Percentiles rank a stretch among this genome's conserved stretches.
Evolutionary conservation across 768 basidiomycete genomes (phyloP).

Genomic region (Lepiota subincarnata): DNA sequence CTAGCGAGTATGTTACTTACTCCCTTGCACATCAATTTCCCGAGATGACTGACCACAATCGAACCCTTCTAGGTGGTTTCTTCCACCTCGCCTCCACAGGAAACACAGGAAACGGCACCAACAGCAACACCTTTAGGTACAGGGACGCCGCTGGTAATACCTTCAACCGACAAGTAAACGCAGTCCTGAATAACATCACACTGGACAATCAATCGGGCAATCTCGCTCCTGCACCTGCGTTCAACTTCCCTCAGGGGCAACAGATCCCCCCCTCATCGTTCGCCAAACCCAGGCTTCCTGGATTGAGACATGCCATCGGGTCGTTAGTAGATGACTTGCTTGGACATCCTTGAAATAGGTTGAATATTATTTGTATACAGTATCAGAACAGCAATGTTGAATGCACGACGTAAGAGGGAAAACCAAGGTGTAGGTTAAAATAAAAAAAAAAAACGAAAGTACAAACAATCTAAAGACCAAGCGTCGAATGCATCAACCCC

Average conservation of each 20-base stretch:
- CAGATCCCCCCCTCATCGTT: neutral
- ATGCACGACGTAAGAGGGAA: neutral
- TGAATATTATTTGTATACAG: neutral
- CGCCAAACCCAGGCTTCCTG: constrained; percentile 7
- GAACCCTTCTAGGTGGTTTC: constrained; percentile 39
- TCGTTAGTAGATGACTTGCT: too few relatives aligned
- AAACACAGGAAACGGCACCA: constrained; percentile 65
- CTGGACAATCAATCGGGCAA: constrained; percentile 52
- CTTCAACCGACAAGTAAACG: constrained; percentile 55
- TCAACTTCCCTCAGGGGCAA: neutral
- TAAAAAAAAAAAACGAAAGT: constrained; percentile 2
- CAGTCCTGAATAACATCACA: constrained; percentile 57
- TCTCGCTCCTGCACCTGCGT: constrained; percentile 20
- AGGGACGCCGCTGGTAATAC: constrained; percentile 57
- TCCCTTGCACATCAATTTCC: neutral
- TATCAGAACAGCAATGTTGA: neutral
- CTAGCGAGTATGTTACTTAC: constrained; percentile 45
- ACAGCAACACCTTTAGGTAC: constrained; percentile 64
- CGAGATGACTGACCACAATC: neutral
- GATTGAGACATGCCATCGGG: neutral
- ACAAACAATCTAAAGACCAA: neutral
- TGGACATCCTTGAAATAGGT: neutral
- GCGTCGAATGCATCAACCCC: neutral
- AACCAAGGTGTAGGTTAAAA: too few relatives aligned
- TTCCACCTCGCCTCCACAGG: constrained; percentile 40